Percentiles rank a stretch among this genome's conserved stretches.
Evolutionary conservation across 1,284 basidiomycete species (phyloP).

Genomic region (Ustilago hordei): DNA sequence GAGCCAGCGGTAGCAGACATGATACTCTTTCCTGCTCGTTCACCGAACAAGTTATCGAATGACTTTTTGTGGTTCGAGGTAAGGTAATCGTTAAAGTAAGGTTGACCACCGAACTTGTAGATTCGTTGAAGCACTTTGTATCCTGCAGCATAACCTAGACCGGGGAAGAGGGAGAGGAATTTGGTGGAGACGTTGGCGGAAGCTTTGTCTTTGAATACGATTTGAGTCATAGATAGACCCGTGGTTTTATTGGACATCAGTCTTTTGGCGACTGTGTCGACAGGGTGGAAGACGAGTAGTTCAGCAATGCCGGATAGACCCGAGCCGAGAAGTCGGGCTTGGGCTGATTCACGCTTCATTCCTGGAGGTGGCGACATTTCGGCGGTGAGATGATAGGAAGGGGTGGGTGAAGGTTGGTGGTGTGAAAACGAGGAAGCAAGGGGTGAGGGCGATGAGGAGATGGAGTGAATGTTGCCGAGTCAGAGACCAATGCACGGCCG

Average conservation of each 20-base stretch:
- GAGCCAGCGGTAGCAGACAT: constrained; percentile 91
- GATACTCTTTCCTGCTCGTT: constrained; percentile 93
- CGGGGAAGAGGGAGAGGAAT: constrained; percentile 92
- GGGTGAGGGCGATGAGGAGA: constrained; percentile 23
- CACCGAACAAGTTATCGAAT: constrained; percentile 89
- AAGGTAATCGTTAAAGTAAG: constrained; percentile 95
- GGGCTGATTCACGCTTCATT: constrained; percentile 78
- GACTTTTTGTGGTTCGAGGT: constrained; percentile 79
- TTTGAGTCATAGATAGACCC: constrained; percentile 73
- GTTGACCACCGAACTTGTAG: constrained; percentile 94
- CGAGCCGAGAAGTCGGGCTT: constrained; percentile 90
- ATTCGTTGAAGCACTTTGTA: constrained; percentile 79
- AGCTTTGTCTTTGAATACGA: constrained; percentile 90
- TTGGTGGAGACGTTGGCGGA: constrained; percentile 76
- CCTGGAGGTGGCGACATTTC: constrained; percentile 60
- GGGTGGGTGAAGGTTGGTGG: background rate
- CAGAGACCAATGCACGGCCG: constrained; percentile 2
- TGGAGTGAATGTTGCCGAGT: background rate
- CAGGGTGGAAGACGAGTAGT: constrained; percentile 75
- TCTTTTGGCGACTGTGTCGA: constrained; percentile 94
- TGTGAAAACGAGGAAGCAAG: constrained; percentile 10
- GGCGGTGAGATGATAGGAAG: background rate
- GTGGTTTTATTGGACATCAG: constrained; percentile 86
- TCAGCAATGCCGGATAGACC: constrained; percentile 86
- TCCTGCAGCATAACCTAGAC: constrained; percentile 88